Percentiles rank a stretch among this genome's conserved stretches.
phyloP scores from a whole-genome alignment of 1,284 basidiomycete species.

The Sporisorium graminicola region DNA sequence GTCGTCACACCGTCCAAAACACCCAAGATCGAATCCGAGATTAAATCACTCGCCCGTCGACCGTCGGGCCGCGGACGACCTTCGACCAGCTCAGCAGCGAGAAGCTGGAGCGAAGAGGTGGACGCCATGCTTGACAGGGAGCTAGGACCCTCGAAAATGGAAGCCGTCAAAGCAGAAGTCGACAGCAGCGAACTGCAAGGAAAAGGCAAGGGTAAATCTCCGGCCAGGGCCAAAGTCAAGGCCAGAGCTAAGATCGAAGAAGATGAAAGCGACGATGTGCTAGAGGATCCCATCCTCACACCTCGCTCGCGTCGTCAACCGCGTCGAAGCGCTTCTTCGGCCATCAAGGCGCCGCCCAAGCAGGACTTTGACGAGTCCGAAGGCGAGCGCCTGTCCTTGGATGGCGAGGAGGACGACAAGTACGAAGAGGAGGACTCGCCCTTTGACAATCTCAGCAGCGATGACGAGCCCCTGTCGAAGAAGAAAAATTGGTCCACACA shows the following conservation, averaged over 20 bases:
- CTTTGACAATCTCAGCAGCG: slow-evolving; percentile 27
- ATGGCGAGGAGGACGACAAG: slow-evolving; percentile 14
- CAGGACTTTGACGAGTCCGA: slow-evolving; percentile 12
- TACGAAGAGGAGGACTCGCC: slow-evolving; percentile 12
- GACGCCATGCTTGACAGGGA: slow-evolving; percentile 30
- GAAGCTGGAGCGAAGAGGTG: slow-evolving; percentile 16
- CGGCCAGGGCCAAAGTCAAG: slow-evolving; percentile 41
- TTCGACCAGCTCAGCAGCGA: slow-evolving; percentile 9
- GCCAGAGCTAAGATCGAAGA: slow-evolving; percentile 21
- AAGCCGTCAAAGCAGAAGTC: slow-evolving; percentile 5
- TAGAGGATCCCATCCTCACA: slow-evolving; percentile 21
- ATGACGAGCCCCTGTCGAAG: slow-evolving; percentile 31
- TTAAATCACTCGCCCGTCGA: slow-evolving; percentile 2
- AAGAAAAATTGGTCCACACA: slow-evolving; percentile 13
- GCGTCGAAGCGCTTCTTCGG: slow-evolving; percentile 31
- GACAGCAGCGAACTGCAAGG: slow-evolving; percentile 1
- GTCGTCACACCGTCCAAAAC: slow-evolving; percentile 4
- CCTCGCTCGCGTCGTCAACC: slow-evolving; percentile 39
- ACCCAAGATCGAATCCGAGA: slow-evolving; percentile 13
- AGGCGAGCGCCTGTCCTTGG: slow-evolving; percentile 8
- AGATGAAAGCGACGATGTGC: slow-evolving; percentile 38
- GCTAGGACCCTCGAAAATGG: slow-evolving; percentile 9
- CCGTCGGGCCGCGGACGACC: slow-evolving; percentile 11
- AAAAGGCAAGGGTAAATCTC: slow-evolving; percentile 15
- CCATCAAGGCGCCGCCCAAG: slow-evolving; percentile 22